Conservation (phyloP, 2,329 filamentous ascomycete genomes). For the Hymenoscyphus infarciens region DNA sequence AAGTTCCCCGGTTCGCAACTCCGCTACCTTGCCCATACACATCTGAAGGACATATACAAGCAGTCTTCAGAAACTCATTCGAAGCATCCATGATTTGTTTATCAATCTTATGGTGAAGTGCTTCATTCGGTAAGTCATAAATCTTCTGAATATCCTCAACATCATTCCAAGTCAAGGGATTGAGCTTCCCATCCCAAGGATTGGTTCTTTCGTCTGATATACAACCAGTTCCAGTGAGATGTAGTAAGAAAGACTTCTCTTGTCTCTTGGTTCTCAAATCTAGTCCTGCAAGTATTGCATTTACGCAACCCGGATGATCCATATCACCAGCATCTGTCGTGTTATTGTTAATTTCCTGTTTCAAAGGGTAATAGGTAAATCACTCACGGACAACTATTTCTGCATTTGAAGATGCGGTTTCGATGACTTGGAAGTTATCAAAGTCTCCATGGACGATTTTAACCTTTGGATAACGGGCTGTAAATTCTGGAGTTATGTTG, state of each 20-base stretch:
- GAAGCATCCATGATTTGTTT: not conserved
- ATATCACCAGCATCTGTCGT: not conserved
- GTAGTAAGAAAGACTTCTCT: not conserved
- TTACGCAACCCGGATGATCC: not conserved
- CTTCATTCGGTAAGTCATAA: not conserved
- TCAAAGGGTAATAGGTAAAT: not conserved
- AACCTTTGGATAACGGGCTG: not conserved
- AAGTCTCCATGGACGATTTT: not conserved
- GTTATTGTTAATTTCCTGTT: not conserved
- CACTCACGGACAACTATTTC: not conserved
- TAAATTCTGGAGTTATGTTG: not conserved
- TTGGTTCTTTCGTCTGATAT: not conserved
- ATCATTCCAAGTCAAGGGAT: not conserved
- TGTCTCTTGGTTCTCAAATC: not conserved
- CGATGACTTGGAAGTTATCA: not conserved
- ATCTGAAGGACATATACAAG: constrained; percentile 1
- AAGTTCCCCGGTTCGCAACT: not conserved
- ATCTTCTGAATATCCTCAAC: not conserved
- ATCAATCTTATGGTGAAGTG: constrained; percentile 1
- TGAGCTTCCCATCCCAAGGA: not conserved
- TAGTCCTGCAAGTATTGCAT: not conserved
- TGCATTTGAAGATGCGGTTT: not conserved
- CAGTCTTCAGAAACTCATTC: not conserved
- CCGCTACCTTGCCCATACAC: not conserved
- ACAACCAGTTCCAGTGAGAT: not conserved